Conservation (phyloP, 2,329 filamentous ascomycete species). For the Penicillium paneum region DNA sequence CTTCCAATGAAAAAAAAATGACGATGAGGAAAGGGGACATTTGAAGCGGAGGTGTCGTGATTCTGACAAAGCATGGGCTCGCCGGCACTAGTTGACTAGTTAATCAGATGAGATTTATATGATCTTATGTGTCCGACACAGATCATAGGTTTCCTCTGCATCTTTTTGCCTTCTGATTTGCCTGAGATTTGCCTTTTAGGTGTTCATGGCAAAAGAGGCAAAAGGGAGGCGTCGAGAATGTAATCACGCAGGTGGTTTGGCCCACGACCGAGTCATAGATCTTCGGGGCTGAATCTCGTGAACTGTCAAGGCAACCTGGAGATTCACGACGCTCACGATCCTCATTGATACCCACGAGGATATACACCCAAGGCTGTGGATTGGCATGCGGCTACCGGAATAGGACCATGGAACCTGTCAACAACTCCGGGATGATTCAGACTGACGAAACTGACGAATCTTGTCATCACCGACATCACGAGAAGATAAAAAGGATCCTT, state of each 20-base stretch:
- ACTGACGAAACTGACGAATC: conserved; percentile 31
- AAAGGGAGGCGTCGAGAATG: background rate
- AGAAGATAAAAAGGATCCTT: conserved; percentile 13
- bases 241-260: background rate
- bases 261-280: background rate
- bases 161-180: background rate
- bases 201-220: conserved; percentile 12
- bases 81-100: conserved; percentile 13
- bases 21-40: conserved; percentile 18
- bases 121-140: conserved; percentile 7
- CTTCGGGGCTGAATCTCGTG: background rate
- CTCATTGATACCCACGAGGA: conserved; percentile 3
- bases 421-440: conserved; percentile 23
- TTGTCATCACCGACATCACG: conserved; percentile 27
- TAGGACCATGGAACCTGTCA: conserved; percentile 26
- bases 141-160: conserved; percentile 1
- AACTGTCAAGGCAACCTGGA: background rate
- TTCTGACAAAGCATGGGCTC: conserved; percentile 27
- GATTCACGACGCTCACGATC: background rate
- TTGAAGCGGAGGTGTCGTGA: conserved; percentile 26
- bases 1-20: conserved; percentile 10
- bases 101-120: conserved; percentile 11
- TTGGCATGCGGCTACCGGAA: conserved; percentile 8
- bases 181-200: background rate
- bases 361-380: conserved; percentile 22